Conservation (phyloP, 495 filamentous ascomycete genomes). For the Penicillium silybi region DNA sequence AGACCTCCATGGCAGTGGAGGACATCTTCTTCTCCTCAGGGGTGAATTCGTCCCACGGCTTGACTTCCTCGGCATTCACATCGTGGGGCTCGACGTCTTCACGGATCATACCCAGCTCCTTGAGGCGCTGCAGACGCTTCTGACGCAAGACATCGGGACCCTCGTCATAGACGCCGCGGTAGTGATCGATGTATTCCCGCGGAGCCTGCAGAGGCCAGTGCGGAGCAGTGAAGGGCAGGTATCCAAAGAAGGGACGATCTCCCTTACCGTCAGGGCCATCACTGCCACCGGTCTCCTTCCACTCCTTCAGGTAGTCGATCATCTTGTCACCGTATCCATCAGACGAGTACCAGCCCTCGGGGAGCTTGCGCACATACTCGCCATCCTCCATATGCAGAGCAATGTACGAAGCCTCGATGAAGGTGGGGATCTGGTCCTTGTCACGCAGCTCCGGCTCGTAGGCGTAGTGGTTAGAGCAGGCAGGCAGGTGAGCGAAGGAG, state of each 20-base stretch:
- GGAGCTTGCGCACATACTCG: constrained; percentile 50
- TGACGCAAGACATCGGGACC: constrained; percentile 52
- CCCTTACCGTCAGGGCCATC: constrained; percentile 28
- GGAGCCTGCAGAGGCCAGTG: constrained; percentile 61
- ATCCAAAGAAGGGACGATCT: constrained; percentile 56
- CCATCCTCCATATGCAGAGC: constrained; percentile 59
- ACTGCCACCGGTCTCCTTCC: constrained; percentile 39
- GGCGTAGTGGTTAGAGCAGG: constrained; percentile 59
- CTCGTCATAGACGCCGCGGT: constrained; percentile 54
- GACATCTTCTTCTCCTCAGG: constrained; percentile 50
- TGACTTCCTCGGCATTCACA: constrained; percentile 51
- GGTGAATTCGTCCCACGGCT: constrained; percentile 50
- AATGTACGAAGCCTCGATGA: constrained; percentile 49
- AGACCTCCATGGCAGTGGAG: constrained; percentile 56
- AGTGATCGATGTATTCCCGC: constrained; percentile 47
- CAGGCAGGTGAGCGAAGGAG: constrained; percentile 51
- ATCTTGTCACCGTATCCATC: constrained; percentile 53
- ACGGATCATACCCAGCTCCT: constrained; percentile 48
- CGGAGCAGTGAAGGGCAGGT: constrained; percentile 56
- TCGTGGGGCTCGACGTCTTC: constrained; percentile 49
- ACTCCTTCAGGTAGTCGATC: constrained; percentile 49
- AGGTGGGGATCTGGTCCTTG: constrained; percentile 43
- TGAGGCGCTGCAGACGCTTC: constrained; percentile 47
- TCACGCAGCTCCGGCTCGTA: constrained; percentile 52
- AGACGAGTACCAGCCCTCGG: constrained; percentile 54